Evolutionary conservation across 805 yeast species (phyloP).

Genomic region (Yarrowia phangngaensis): DNA sequence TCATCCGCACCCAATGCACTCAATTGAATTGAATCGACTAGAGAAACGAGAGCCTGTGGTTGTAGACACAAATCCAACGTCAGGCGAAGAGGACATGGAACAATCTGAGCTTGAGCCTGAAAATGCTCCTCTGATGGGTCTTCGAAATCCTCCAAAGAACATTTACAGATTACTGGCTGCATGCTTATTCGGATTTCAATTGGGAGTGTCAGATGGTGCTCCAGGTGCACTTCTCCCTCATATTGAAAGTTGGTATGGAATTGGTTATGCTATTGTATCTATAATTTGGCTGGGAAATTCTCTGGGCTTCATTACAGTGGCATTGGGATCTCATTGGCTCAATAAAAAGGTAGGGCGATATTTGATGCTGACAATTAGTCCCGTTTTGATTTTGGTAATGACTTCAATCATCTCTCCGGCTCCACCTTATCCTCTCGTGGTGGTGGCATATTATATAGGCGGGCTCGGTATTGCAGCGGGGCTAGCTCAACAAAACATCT

Average conservation of each 20-base stretch:
- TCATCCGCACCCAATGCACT: too few relatives aligned
- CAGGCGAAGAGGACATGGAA: not conserved
- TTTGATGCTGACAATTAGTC: conserved; percentile 6
- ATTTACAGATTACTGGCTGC: conserved; percentile 7
- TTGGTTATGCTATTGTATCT: conserved; percentile 14
- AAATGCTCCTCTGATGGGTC: not conserved
- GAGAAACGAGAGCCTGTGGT: too few relatives aligned
- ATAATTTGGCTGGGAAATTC: conserved; percentile 23
- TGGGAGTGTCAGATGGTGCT: conserved; percentile 15
- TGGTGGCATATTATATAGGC: conserved; percentile 11
- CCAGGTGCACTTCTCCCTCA: conserved; percentile 22
- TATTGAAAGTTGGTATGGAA: conserved; percentile 14
- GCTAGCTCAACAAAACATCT: conserved; percentile 15
- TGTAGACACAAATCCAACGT: too few relatives aligned
- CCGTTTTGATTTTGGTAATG: conserved; percentile 12
- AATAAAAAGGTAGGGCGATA: conserved; percentile 10
- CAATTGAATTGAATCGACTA: too few relatives aligned
- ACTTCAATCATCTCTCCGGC: conserved; percentile 13
- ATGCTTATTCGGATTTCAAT: conserved; percentile 10
- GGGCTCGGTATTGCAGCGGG: conserved; percentile 14
- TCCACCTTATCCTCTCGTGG: conserved; percentile 3
- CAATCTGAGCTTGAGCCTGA: not conserved
- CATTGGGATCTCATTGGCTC: conserved; percentile 14
- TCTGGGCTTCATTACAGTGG: conserved; percentile 15
- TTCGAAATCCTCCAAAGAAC: conserved; percentile 7